Evolutionary conservation across 306 rosid species (phyloP), one percentile per base, ranked within the genome.

Genomic region (Abrus pulchellus): DNA sequence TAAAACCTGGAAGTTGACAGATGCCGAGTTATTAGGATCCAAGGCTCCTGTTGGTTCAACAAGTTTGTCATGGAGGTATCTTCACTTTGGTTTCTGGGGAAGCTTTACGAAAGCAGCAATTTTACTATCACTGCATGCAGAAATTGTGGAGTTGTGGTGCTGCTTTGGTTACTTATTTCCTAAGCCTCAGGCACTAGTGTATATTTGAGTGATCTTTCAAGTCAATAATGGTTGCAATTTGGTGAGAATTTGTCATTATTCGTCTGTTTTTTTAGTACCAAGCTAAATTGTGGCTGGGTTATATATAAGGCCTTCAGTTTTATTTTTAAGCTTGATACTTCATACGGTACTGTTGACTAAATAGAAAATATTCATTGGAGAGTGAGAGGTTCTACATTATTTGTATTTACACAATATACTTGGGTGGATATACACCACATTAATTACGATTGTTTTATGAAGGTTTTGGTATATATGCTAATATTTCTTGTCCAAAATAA

Each of bases 1-100:
- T 53, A 74, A 82, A 74, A 74, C 60, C 57, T 11, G 80, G 63
- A 74, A 67, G 75, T 79, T 89, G 84, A 88, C 57, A 67, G 80
- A 29, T 47, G 54, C 12, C 0, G 12, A 4, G 10, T 13, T 79
- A 49, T 72, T 72, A 43, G 69, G 47, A 83, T 76, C 77, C 9
- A 66, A 65, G 81, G 66, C 44, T 72, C 75, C 11, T 76, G 64
- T 14, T 53, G 74, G 66, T 65, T 66, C 56, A 80, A 45, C 13
- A 54, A 50, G 75, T 61, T 45, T 77, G 72, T 85, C 74, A 20
- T 82, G 75, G 67, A 68, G 66, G 59, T 66, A 54, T 74, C 57
- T 74, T 47, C 49, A 36, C 72, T 62, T 73, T 63, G 59, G 66
- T 72, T 76, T 43, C 68, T 66, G 74, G 65, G 74, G 59, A 56